Percentiles rank a stretch among this genome's conserved stretches.
phyloP scores from a whole-genome alignment of 208 protist genomes.

The Wallacemonas sp. region DNA sequence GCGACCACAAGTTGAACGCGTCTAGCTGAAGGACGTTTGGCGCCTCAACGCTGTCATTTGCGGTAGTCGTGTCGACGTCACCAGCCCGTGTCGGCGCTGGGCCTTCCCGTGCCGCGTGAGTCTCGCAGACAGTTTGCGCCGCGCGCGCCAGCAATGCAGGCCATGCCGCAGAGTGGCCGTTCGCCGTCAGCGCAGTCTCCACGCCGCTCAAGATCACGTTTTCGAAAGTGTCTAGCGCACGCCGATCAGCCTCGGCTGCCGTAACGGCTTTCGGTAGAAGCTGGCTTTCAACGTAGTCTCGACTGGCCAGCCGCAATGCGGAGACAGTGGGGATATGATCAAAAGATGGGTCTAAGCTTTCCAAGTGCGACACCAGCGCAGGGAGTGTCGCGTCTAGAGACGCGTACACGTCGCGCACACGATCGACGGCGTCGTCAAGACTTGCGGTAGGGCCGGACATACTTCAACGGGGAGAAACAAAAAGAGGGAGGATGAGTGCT shows the following conservation, averaged over 20 bases:
- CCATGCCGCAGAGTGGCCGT: too few species aligned
- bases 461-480: neutral
- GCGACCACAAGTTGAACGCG: constrained; percentile 3
- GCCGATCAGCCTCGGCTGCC: neutral
- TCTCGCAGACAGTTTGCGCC: too few species aligned
- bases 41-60: too few species aligned
- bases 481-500: too few species aligned
- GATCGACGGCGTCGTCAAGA: neutral
- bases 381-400: neutral
- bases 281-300: neutral
- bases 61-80: too few species aligned
- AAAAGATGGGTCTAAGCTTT: constrained; percentile 9
- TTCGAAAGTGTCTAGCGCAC: too few species aligned
- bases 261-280: neutral
- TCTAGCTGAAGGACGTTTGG: neutral
- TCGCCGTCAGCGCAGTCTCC: too few species aligned
- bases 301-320: neutral
- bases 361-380: constrained; percentile 3
- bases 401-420: neutral
- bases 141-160: too few species aligned
- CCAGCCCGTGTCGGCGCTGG: too few species aligned
- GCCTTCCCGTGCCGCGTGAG: too few species aligned
- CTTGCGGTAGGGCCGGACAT: neutral
- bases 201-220: too few species aligned
- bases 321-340: neutral